A percentile compares a stretch with the other conserved stretches of the same genome.
These are phyloP conservation scores for Aaosphaeria arxii DNA, from an alignment of 2,329 filamentous ascomycete species.

Conservation along the genomic window DNA sequence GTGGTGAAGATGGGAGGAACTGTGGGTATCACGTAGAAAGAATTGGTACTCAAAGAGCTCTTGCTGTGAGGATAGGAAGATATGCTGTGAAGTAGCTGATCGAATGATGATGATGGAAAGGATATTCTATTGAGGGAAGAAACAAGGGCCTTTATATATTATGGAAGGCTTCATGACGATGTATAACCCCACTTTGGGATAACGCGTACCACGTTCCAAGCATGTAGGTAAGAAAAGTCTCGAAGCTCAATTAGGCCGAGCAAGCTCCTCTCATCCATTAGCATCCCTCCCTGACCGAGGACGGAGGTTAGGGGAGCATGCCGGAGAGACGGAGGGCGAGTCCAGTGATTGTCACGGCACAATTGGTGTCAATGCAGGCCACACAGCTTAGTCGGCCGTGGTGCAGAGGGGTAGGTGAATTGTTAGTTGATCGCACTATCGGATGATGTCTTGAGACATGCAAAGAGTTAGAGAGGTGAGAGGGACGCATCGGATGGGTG, in stretches of 20 bases:
- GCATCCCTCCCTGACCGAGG: background rate
- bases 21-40: background rate
- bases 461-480: background rate
- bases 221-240: background rate
- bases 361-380: too few relatives aligned
- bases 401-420: conserved; percentile 16
- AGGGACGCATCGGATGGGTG: conserved; percentile 20
- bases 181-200: too few relatives aligned
- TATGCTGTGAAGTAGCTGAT: conserved; percentile 1
- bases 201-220: too few relatives aligned
- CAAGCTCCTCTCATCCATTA: conserved; percentile 17
- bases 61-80: background rate
- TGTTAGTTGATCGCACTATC: conserved; percentile 16
- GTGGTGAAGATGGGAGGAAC: conserved; percentile 8
- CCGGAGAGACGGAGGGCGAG: too few relatives aligned
- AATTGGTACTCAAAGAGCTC: background rate
- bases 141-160: conserved; percentile 1
- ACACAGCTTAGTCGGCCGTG: too few relatives aligned
- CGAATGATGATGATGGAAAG: conserved; percentile 1
- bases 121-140: background rate
- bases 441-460: conserved; percentile 19
- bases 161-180: too few relatives aligned
- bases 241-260: background rate
- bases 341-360: too few relatives aligned
- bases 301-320: too few relatives aligned